A percentile compares a stretch with the other conserved stretches of the same genome.
These are phyloP conservation scores for Solanum arcanum DNA, from an alignment of 257 asterid species.

Conservation along the genomic window DNA sequence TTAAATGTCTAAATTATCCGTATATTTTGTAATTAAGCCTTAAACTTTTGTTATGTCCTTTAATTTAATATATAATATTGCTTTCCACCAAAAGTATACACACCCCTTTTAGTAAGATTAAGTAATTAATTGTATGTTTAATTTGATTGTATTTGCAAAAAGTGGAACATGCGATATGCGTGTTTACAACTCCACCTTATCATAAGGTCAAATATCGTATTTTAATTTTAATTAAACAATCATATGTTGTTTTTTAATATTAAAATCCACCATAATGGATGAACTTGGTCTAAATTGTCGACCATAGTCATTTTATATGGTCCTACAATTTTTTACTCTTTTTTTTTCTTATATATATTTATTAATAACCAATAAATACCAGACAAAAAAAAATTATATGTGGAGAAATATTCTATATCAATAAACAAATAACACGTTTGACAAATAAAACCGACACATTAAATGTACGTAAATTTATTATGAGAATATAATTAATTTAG, in stretches of 20 bases:
- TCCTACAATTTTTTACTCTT: background rate
- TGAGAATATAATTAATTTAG: background rate
- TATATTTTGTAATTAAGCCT: background rate
- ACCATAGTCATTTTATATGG: background rate
- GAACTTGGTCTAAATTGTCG: background rate
- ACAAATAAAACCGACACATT: background rate
- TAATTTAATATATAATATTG: background rate
- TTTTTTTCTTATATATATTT: background rate
- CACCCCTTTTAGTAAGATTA: background rate
- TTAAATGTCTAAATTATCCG: too few relatives aligned
- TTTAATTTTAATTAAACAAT: background rate
- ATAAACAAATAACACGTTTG: background rate
- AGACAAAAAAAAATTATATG: background rate
- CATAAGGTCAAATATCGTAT: background rate
- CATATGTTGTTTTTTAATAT: background rate
- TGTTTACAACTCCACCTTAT: background rate
- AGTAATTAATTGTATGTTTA: background rate
- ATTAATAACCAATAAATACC: background rate
- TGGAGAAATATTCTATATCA: background rate
- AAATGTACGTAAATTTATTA: background rate
- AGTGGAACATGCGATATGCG: background rate
- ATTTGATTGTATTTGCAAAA: background rate
- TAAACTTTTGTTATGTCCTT: background rate
- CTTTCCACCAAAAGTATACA: background rate
- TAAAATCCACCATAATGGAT: background rate